Base-by-base conservation (phyloP, 2,329 filamentous ascomycete genomes). In the Leptographium procerum region DNA sequence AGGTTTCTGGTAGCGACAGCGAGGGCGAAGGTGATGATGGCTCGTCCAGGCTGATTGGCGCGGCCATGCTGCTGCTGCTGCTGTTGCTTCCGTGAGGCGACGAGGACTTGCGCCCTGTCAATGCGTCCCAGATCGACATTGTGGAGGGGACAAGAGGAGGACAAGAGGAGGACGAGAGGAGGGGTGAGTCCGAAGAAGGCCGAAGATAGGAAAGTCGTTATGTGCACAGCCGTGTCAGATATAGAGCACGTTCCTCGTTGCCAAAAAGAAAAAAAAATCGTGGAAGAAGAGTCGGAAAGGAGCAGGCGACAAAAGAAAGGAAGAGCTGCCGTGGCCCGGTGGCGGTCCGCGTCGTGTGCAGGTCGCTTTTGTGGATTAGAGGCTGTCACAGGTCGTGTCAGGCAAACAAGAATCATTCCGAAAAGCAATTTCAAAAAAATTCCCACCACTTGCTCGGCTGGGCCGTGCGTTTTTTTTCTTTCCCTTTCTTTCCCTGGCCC, bases 111-210 rank as follows among this genome's bases (percentile, higher is more conserved):
- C 78, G 78, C 66, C 80, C 78, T n/a, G 81, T 83, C 66, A 85
- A 74, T 64, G 81, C 76, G 67, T 81, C 80, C 81, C 81, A 85
- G 67, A 84, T 72, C 53, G 79, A 79, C 64, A 80, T 78, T 79
- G 61, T 72, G 65, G 60, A 24, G 28, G 26, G 3, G 29, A 34
- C 22, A 19, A 29, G 14, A 40, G 22, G 8, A 33, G 24, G n/a
- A 43, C 11, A 40, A 22, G 8, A 24, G 50, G 33, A 36, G 13
- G 14, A 34, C n/a, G 57, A 47, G 24, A 11, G 47, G 34, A 24
- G 22, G 36, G 24, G 8, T 16, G 36, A 36, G 14, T 10, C 31
- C n/a, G 26, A 24, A 3, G 14, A 14, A 33, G 24, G 52, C 31
- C 52, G 24, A n/a, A 24, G n/a, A n/a, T 11, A 24, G 29, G n/a